Base-by-base conservation (phyloP, 305 asterid species). In the Fraxinus baroniana region DNA sequence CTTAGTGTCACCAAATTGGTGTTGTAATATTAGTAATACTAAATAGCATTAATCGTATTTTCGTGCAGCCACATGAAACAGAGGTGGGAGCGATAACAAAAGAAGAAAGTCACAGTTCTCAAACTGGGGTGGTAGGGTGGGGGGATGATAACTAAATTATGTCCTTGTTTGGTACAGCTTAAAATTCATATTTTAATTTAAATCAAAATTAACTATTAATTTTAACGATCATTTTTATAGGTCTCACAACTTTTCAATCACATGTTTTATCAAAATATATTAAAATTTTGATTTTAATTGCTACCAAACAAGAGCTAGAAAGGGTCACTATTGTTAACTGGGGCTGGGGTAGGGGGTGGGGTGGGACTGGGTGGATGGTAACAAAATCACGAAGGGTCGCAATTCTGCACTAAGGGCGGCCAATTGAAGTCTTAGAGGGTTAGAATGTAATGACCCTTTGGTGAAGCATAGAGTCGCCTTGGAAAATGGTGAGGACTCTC, bases 101-200 rank as follows among this genome's bases (percentile, higher is more conserved):
- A 80, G 72, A 83, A 76, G 84, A 81, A 89, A 88, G 92, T 75
- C 92, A 89, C 35, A 84, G 71, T 76, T 44, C 28, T 55, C 24
- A 86, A 49, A 85, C 84, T 81, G 20, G 2, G 24, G 24, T 0
- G 66, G 24, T 55, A 15, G 64, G 24, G 64, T 55, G 44, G 66
- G 66, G 66, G 18, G 18, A 12, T 39, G 46, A 12, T 10, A 41
- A 37, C 44, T 37, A 37, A 37, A 7, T 37, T 37, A 37, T 2
- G 10, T 7, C 9, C 41, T 7, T 37, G 1, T 37, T 37, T 37
- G 41, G 9, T 7, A 7, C 2, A 37, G 41, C 5, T 7, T 37
- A 7, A 37, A 37, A 37, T 37, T 37, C 9, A 1, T 0, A 37
- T 37, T 37, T 37, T 37, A 37, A 37, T 37, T 37, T 37, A 37